Percentiles rank a stretch among this genome's conserved stretches.
Conservation (phyloP, 139 green algal genomes). For the Ettlia oleoabundans region DNA sequence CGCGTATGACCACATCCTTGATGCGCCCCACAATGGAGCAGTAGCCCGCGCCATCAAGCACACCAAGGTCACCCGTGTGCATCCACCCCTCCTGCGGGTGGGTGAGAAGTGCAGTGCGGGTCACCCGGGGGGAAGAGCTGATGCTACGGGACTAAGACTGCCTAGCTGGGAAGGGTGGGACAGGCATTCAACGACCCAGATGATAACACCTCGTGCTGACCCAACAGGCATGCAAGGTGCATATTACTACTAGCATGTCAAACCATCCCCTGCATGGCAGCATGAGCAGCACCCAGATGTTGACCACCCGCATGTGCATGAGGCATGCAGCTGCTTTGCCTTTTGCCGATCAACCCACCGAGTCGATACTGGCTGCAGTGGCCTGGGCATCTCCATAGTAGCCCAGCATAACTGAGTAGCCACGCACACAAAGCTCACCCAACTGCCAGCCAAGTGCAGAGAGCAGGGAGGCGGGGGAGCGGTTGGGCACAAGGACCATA, state of each 20-base stretch:
- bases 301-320: too few relatives aligned
- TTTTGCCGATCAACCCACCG: too few relatives aligned
- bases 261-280: too few relatives aligned
- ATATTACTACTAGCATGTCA: too few relatives aligned
- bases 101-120: too few relatives aligned
- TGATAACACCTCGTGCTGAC: too few relatives aligned
- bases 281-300: too few relatives aligned
- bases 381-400: constrained; percentile 32
- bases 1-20: constrained; percentile 51
- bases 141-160: too few relatives aligned
- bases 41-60: constrained; percentile 35
- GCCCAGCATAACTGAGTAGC: constrained; percentile 37
- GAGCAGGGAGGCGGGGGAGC: neutral
- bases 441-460: neutral
- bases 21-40: constrained; percentile 45
- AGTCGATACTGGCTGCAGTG: neutral
- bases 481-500: too few relatives aligned
- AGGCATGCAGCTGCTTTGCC: too few relatives aligned
- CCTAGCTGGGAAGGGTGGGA: neutral
- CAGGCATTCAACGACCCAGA: neutral
- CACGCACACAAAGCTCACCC: constrained; percentile 26
- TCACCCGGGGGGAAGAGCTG: too few relatives aligned
- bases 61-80: constrained; percentile 46
- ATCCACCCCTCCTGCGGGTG: constrained; percentile 42
- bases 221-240: too few relatives aligned